Base-by-base conservation (phyloP, 345 rosid species). In the Aquilaria sinensis region DNA sequence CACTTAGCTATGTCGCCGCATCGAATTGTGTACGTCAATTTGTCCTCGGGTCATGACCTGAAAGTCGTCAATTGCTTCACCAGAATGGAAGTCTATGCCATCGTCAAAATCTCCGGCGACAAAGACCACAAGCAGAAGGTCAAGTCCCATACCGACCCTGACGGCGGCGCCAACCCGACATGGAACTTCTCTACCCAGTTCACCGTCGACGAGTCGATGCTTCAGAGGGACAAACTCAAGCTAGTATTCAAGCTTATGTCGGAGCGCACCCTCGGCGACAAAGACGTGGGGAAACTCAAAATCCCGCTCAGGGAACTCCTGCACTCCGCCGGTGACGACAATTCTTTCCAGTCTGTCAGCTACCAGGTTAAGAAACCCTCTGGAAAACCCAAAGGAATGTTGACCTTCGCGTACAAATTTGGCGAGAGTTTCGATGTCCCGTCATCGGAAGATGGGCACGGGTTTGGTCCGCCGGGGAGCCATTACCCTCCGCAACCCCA, bases 1-100 rank as follows among this genome's bases (percentile, higher is more conserved):
- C 23, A 23, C 23, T 23, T 23, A 37, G 43, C 43, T 9, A 37
- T 37, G 43, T 37, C 43, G 43, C 43, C 80, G 47, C 64, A 68
- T 53, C 78, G 79, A 11, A 63, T 76, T 23, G 64, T 92, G n/a
- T 88, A 92, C 6, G 72, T 92, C 77, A 89, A 81, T 69, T 63
- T 86, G 12, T 66, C 72, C 72, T 84, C 91, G 7, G 98, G 92
- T 29, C 81, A 79, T 51, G 81, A 76, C 66, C 81, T 92, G 15
- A 80, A 89, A 65, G 73, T 85, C 58, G 91, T 85, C 62, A 89
- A 89, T 32, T 71, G 81, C 13, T 54, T 92, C 70, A 62, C 85
- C 57, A 92, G 83, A 65, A 92, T 89, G 98, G 96, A 87, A 55
- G 93, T 83, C 2, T 92, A 87, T 79, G 89, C 76, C 23, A 73